A percentile compares a stretch with the other conserved stretches of the same genome.
Conservation (phyloP, 2,329 filamentous ascomycete genomes). For the Exophiala calicioides region DNA sequence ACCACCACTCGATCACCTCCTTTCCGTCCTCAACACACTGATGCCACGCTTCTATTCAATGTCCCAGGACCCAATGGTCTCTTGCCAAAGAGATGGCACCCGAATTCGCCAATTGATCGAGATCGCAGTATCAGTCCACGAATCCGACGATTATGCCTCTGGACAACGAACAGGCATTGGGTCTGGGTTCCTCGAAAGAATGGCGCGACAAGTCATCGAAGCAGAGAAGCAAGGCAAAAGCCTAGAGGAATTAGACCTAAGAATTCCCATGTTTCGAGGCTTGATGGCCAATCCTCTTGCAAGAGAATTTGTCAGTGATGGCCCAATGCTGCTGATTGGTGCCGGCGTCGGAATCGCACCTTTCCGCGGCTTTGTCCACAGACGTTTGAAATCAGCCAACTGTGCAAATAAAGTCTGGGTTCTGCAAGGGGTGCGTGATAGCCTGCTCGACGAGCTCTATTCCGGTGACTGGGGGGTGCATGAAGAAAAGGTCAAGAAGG, state of each 20-base stretch:
- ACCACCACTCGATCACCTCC: slow-evolving; percentile 78
- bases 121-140: slow-evolving; percentile 94
- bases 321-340: slow-evolving; percentile 95
- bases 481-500: slow-evolving; percentile 80
- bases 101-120: slow-evolving; percentile 83
- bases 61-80: slow-evolving; percentile 90
- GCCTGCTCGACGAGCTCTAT: slow-evolving; percentile 92
- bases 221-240: slow-evolving; percentile 63
- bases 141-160: slow-evolving; percentile 74
- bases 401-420: slow-evolving; percentile 99
- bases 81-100: slow-evolving; percentile 67
- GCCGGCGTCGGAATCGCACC: slow-evolving; percentile 96
- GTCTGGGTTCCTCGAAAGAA: slow-evolving; percentile 88
- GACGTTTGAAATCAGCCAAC: slow-evolving; percentile 88
- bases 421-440: slow-evolving; percentile 90
- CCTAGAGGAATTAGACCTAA: slow-evolving; percentile 60
- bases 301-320: slow-evolving; percentile 86
- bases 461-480: slow-evolving; percentile 94
- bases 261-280: slow-evolving; percentile 96
- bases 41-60: slow-evolving; percentile 99
- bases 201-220: slow-evolving; percentile 71
- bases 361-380: slow-evolving; percentile 96
- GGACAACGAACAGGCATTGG: slow-evolving; percentile 79
- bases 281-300: slow-evolving; percentile 96
- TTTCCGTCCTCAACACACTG: slow-evolving; percentile 78